Conservation (phyloP, 2,329 filamentous ascomycete species). For the Penicillium sumatraense region DNA sequence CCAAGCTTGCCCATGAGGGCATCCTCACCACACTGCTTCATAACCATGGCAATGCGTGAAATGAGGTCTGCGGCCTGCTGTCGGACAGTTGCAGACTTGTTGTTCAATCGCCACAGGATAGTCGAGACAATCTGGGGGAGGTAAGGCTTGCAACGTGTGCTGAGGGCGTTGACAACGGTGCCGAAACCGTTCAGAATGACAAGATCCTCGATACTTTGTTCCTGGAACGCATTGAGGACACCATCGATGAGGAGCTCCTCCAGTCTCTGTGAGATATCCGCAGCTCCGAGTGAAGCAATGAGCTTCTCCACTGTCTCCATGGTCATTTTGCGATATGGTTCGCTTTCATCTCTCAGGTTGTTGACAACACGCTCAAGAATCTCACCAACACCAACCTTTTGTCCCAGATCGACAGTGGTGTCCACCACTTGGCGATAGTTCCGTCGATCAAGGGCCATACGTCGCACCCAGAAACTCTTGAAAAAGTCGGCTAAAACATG, state of each 20-base stretch:
- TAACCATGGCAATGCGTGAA: constrained; percentile 95
- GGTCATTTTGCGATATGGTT: constrained; percentile 98
- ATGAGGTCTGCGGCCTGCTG: constrained; percentile 97
- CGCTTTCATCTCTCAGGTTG: constrained; percentile 97
- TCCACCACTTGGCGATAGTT: constrained; percentile 98
- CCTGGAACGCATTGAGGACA: constrained; percentile 94
- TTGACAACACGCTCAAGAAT: constrained; percentile 91
- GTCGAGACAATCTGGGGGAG: constrained; percentile 96
- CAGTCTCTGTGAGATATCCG: constrained; percentile 88
- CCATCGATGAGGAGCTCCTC: constrained; percentile 95
- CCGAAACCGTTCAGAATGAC: constrained; percentile 97
- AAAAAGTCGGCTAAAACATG: constrained; percentile 96
- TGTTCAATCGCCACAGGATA: constrained; percentile 95
- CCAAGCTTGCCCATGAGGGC: constrained; percentile 94
- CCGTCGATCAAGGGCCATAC: constrained; percentile 95
- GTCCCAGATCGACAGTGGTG: constrained; percentile 93
- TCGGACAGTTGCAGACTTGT: constrained; percentile 94
- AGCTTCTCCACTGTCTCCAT: constrained; percentile 98
- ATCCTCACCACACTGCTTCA: constrained; percentile 98
- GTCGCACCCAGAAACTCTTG: constrained; percentile 96
- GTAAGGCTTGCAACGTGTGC: constrained; percentile 92
- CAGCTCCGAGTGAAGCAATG: constrained; percentile 87
- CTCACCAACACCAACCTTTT: constrained; percentile 96
- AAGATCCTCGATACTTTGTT: constrained; percentile 94
- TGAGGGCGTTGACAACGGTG: constrained; percentile 93